Evolutionary conservation across 1,284 basidiomycete species (phyloP), one percentile per base, ranked within the genome.

Genomic region (Leccinum angustisporum): DNA sequence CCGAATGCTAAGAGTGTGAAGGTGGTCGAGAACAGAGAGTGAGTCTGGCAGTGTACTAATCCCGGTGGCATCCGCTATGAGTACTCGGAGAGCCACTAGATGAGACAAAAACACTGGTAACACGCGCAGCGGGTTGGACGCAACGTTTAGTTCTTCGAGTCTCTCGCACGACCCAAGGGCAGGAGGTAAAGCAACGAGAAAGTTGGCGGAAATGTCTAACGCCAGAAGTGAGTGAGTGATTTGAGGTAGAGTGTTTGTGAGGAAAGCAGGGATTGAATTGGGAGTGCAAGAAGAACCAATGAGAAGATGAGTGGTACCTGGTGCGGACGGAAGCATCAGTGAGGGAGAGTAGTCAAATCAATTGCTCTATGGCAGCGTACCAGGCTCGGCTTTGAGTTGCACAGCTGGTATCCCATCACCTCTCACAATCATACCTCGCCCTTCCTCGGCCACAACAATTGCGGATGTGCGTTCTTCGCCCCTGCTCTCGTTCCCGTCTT

Each of bases 71-170:
- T 99, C 97, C 31, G 93, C 92, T 57, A 94, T 91, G 68, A 99
- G 82, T 63, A 98, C 90, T 50, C 92, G 88, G 57, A 99, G 84
- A 63, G 87, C 87, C 6, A 79, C 77, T 30, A 98, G 81, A 63
- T 90, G 83, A 34, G 88, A 85, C 46, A 98, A 80, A 75, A 95
- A 95, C 31, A 87, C 80, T 9, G 96, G 95, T 31, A 98, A 81
- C 18, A 87, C 87, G 54, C 91, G 86, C 52, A 98, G 81, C 1
- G 92, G 91, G 75, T 99, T 99, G 59, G 86, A 88, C 13, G 94
- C 94, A 58, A 99, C 83, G 73, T 98, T 97, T 59, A 99, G 83
- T 78, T 99, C 97, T 74, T 98, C 95, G 46, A 99, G 86, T 66
- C 81, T 83, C 61, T 82, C 79, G 75, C 96, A 98, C 25, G 85